Evolutionary conservation across 2,329 filamentous ascomycete genomes (phyloP).

Genomic region (Metarhizium robertsii): DNA sequence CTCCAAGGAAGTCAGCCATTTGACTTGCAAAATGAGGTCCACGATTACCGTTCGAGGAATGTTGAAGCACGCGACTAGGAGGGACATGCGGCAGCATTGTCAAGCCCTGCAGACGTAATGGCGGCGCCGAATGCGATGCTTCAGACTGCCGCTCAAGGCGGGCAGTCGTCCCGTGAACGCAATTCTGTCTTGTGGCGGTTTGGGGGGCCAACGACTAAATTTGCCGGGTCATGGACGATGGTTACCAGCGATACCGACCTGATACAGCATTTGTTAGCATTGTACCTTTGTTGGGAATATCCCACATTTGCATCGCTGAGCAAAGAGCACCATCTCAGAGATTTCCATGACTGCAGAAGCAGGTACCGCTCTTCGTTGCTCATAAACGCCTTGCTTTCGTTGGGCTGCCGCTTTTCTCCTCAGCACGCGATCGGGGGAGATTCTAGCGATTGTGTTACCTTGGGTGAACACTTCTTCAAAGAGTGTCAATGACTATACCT

Average conservation of each 20-base stretch:
- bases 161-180: neutral
- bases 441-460: constrained; percentile 49
- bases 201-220: constrained; percentile 19
- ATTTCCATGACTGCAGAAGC: constrained; percentile 49
- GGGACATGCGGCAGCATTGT: no score
- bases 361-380: constrained; percentile 59
- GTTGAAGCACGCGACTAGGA: neutral
- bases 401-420: constrained; percentile 59
- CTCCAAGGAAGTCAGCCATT: neutral
- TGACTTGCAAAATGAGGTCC: neutral
- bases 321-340: constrained; percentile 58
- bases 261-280: constrained; percentile 51
- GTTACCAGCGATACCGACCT: constrained; percentile 49
- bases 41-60: no score
- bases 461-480: constrained; percentile 64
- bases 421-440: constrained; percentile 51
- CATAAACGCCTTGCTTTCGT: constrained; percentile 53
- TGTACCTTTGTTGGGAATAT: constrained; percentile 70
- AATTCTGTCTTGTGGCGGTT: neutral
- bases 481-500: constrained; percentile 54
- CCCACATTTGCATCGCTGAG: constrained; percentile 64
- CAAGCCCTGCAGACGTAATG: neutral
- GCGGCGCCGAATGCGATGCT: neutral
- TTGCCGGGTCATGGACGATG: constrained; percentile 44
- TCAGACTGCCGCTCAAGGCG: neutral